Percentiles rank a stretch among this genome's conserved stretches.
phyloP scores from a whole-genome alignment of 2,329 filamentous ascomycete genomes.

The Aureobasidium melanogenum region DNA sequence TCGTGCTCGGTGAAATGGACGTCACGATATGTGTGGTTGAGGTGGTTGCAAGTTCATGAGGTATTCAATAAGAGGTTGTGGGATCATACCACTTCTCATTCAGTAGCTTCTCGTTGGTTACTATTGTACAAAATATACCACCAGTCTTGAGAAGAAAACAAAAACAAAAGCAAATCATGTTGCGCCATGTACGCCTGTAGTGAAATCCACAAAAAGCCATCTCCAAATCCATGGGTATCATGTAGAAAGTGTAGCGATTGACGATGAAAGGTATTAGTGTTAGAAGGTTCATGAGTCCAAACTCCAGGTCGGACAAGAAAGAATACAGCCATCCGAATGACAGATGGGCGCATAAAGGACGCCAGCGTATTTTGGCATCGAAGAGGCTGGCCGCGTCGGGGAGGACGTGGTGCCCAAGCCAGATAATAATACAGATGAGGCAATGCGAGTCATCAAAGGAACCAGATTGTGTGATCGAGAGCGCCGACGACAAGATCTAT shows the following conservation, averaged over 20 bases:
- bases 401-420: neutral
- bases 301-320: neutral
- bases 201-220: neutral
- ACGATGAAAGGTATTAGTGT: slow-evolving; percentile 19
- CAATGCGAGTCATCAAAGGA: neutral
- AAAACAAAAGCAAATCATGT: neutral
- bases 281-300: neutral
- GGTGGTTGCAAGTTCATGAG: neutral
- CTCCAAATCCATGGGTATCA: slow-evolving; percentile 12
- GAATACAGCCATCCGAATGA: neutral
- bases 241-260: slow-evolving; percentile 24
- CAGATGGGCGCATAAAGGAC: neutral
- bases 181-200: slow-evolving; percentile 1
- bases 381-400: neutral
- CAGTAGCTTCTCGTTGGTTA: neutral
- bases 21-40: neutral
- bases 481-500: neutral
- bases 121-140: slow-evolving; percentile 1
- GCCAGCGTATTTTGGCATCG: neutral
- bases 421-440: slow-evolving; percentile 1
- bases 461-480: too few species aligned
- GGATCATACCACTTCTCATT: neutral
- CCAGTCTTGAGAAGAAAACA: neutral
- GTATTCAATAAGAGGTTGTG: neutral
- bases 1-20: neutral